Percentiles rank a stretch among this genome's conserved stretches.
These are phyloP conservation scores for Sphagnum tenellum DNA, from an alignment of 225 moss, liverwort and hornwort genomes.

Conservation along the genomic window DNA sequence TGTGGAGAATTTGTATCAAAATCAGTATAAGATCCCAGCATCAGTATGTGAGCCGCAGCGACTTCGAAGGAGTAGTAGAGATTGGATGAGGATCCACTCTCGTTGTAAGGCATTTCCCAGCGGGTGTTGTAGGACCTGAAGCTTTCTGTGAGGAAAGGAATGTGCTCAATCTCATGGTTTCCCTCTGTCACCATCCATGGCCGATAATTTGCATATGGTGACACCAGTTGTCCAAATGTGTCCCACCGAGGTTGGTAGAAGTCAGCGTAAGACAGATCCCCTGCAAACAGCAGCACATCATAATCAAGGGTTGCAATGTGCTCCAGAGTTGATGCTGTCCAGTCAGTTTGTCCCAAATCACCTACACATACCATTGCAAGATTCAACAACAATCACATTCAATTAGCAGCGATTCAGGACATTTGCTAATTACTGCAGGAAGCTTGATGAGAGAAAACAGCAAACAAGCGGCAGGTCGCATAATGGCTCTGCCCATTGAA, in stretches of 20 bases:
- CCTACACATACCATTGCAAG: constrained; percentile 21
- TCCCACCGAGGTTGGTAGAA: constrained; percentile 92
- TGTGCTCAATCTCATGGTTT: constrained; percentile 71
- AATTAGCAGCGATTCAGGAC: background rate
- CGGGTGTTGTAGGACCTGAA: constrained; percentile 80
- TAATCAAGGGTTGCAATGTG: constrained; percentile 51
- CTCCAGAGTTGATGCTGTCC: constrained; percentile 64
- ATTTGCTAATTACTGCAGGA: constrained; percentile 8
- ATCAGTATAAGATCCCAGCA: constrained; percentile 74
- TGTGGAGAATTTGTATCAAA: constrained; percentile 44
- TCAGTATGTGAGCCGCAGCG: constrained; percentile 78
- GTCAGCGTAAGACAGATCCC: constrained; percentile 85
- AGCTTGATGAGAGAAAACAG: too few species aligned
- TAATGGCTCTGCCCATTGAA: too few species aligned
- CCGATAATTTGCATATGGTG: constrained; percentile 58
- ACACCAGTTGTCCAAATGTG: constrained; percentile 72
- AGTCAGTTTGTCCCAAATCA: constrained; percentile 78
- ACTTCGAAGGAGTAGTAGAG: constrained; percentile 87
- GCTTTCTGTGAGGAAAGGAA: constrained; percentile 42
- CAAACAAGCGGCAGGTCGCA: too few species aligned
- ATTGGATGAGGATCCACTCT: constrained; percentile 74
- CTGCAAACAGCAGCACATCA: constrained; percentile 60
- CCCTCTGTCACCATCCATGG: constrained; percentile 93
- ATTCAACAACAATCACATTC: too few species aligned
- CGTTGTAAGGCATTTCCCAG: constrained; percentile 75